Evolutionary conservation across 2,329 filamentous ascomycete genomes (phyloP).

Genomic region (Talaromyces sp.): DNA sequence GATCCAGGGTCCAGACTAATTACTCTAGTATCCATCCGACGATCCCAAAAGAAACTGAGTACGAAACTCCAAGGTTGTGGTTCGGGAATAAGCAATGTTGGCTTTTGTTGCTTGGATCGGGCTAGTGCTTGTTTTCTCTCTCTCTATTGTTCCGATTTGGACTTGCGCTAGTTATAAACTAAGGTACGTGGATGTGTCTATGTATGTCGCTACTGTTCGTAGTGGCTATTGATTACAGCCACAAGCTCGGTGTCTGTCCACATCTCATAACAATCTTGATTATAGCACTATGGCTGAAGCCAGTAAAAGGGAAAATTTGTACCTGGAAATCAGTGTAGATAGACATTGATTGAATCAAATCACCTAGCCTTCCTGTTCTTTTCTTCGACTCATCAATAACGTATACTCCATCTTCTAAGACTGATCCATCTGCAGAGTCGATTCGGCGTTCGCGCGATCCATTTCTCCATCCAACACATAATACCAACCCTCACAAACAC

Average conservation of each 20-base stretch:
- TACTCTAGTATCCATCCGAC: neutral
- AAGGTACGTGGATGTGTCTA: neutral
- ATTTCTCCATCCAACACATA: neutral
- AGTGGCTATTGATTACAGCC: neutral
- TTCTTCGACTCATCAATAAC: neutral
- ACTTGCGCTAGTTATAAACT: neutral
- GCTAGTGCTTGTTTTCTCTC: neutral
- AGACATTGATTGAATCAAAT: neutral
- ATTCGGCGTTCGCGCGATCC: neutral
- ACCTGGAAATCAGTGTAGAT: neutral
- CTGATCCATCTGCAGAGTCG: neutral
- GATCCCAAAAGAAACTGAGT: neutral
- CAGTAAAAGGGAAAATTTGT: neutral
- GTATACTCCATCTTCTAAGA: neutral
- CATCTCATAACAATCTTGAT: neutral
- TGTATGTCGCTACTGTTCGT: neutral
- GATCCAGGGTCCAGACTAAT: conserved; percentile 3
- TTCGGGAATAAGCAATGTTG: conserved; percentile 14
- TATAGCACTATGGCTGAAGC: neutral
- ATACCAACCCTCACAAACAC: neutral
- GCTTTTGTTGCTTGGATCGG: neutral
- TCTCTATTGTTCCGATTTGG: neutral
- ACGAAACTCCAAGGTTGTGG: neutral
- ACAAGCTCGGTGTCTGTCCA: neutral
- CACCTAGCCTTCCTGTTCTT: neutral